phyloP scores from a whole-genome alignment of 2,329 filamentous ascomycete genomes.

The Arachnopeziza araneosa region DNA sequence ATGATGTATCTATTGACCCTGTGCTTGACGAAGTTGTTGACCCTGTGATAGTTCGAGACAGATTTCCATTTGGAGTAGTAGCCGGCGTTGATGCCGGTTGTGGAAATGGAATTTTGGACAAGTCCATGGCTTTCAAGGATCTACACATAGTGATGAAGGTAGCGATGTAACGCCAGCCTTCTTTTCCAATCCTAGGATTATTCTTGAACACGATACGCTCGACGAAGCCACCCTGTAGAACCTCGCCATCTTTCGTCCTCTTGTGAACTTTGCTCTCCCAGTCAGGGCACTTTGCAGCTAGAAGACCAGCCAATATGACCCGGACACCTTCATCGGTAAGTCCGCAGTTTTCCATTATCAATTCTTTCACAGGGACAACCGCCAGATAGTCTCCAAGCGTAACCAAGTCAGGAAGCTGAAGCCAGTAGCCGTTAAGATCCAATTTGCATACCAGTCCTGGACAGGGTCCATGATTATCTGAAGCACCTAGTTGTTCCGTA shows the following conservation, averaged over 20 bases:
- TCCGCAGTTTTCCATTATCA: constrained; percentile 82
- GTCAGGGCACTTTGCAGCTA: constrained; percentile 69
- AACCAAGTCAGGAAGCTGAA: constrained; percentile 76
- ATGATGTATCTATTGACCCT: constrained; percentile 38
- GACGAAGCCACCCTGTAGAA: constrained; percentile 59
- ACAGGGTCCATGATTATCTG: constrained; percentile 53
- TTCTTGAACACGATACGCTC: constrained; percentile 86
- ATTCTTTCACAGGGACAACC: constrained; percentile 81
- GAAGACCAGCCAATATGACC: constrained; percentile 77
- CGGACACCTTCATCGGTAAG: constrained; percentile 82
- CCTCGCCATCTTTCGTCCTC: constrained; percentile 19
- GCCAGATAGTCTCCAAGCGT: constrained; percentile 93
- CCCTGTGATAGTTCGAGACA: constrained; percentile 20
- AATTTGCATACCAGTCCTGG: constrained; percentile 76
- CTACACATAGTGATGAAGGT: constrained; percentile 87
- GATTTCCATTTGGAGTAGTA: constrained; percentile 13
- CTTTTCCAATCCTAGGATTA: constrained; percentile 74
- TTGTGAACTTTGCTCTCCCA: constrained; percentile 29
- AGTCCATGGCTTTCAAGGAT: constrained; percentile 77
- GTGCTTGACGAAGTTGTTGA: constrained; percentile 6
- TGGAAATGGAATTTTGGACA: constrained; percentile 81
- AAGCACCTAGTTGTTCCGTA: constrained; percentile 75
- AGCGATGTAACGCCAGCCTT: constrained; percentile 88
- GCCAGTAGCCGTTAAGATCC: constrained; percentile 76
- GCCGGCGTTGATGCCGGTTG: constrained; percentile 26